Base-by-base conservation (phyloP, 371 early-diverging fungal species). In the Entomophthora muscae region DNA sequence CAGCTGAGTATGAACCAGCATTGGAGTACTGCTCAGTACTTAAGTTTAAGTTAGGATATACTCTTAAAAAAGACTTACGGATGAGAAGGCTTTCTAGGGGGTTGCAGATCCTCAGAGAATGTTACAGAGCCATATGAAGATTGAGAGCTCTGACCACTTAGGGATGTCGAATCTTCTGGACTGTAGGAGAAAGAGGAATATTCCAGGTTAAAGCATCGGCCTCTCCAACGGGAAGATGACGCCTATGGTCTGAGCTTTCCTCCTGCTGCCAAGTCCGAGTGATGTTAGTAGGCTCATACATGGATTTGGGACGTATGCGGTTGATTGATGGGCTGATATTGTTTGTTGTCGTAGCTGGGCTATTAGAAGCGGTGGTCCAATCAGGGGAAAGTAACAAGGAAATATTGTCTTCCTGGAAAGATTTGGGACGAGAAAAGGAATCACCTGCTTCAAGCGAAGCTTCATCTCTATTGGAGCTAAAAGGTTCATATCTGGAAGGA, bases 271-370 rank as follows among this genome's bases (percentile, higher is more conserved):
- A 61, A 13, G 7, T n/a, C 22, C 13, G 12, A 22, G 3, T 22
- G 5, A 32, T 7, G 22, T 32, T 12, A 26, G 33, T 42, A 22
- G 61, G 61, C 27, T 61, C 61, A 26, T 22, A 61, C 61, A 61
- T 61, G n/a, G 33, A 32, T 24, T 61, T 61, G 13, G 61, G 61
- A 24, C 61, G 61, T 23, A 33, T 61, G n/a, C 61, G 21, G 42
- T 51, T 61, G 42, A 26, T 22, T 2, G 26, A 10, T 13, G 24
- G 59, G 28, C 21, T 28, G 26, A 12, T 31, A 28, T 17, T 32
- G 24, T 27, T 23, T 10, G 26, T 17, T 7, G 28, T 30, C 5
- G 31, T 28, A 21, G 24, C 3, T 28, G 56, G 56, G 24, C 21
- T 31, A 17, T 10, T 42, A 17, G 42, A 17, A 5, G 42, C 42